Evolutionary conservation across 2,329 filamentous ascomycete genomes (phyloP).

Genomic region (Nothomitra cinnamomea): DNA sequence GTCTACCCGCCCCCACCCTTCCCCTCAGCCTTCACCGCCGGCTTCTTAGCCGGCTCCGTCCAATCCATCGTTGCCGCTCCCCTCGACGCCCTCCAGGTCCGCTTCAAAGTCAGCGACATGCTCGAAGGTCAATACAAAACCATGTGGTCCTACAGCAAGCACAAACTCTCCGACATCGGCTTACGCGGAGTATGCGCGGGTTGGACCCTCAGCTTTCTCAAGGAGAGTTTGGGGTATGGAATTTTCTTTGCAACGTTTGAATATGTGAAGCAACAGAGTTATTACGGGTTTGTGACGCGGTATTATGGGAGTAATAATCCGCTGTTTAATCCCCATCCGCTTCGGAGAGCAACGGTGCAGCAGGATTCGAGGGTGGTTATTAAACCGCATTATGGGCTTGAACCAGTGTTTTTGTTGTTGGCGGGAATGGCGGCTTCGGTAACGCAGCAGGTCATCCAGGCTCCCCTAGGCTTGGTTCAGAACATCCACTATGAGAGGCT

Average conservation of each 20-base stretch:
- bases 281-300: conserved; percentile 53
- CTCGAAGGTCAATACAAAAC: conserved; percentile 43
- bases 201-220: conserved; percentile 49
- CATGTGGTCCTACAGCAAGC: conserved; percentile 56
- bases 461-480: conserved; percentile 55
- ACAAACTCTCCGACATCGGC: conserved; percentile 55
- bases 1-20: conserved; percentile 53
- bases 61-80: conserved; percentile 60
- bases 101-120: conserved; percentile 48
- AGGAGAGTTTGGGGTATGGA: conserved; percentile 52
- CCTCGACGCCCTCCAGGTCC: conserved; percentile 56
- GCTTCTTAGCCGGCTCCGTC: conserved; percentile 48
- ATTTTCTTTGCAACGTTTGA: conserved; percentile 64
- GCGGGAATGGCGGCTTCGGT: conserved; percentile 54
- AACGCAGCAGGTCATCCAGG: conserved; percentile 50
- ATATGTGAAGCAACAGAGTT: conserved; percentile 55
- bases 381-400: conserved; percentile 56
- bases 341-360: not conserved
- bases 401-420: conserved; percentile 52
- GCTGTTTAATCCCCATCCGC: not conserved
- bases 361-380: conserved; percentile 31
- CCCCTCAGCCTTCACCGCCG: conserved; percentile 48
- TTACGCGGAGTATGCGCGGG: conserved; percentile 56
- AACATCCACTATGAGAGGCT: conserved; percentile 56
- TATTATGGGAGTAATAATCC: conserved; percentile 42